Evolutionary conservation across 106 monocot species (phyloP).

Genomic region (Allium cepa): DNA sequence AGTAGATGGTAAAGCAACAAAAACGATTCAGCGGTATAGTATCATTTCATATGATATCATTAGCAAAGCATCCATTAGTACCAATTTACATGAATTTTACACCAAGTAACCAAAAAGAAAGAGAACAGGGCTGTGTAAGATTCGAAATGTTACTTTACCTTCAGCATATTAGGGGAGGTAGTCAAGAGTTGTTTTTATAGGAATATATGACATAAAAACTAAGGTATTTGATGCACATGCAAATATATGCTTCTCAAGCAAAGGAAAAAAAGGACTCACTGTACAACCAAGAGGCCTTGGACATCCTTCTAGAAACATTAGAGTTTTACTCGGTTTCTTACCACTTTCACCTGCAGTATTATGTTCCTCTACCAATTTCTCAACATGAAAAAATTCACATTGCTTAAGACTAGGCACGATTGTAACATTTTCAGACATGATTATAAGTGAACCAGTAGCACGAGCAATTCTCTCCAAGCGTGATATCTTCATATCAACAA

Average conservation of each 20-base stretch:
- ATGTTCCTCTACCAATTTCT: conserved; percentile 75
- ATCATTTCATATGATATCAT: too few relatives aligned
- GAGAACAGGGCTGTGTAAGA: too few relatives aligned
- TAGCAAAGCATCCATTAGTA: too few relatives aligned
- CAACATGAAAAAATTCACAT: conserved; percentile 73
- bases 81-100: too few relatives aligned
- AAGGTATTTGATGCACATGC: conserved; percentile 68
- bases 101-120: too few relatives aligned
- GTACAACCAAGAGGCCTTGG: conserved; percentile 88
- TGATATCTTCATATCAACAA: conserved; percentile 77
- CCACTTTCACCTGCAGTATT: conserved; percentile 39
- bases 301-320: conserved; percentile 90
- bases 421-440: conserved; percentile 37
- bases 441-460: conserved; percentile 73
- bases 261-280: conserved; percentile 31
- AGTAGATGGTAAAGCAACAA: too few relatives aligned
- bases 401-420: conserved; percentile 34
- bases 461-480: conserved; percentile 78
- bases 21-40: too few relatives aligned
- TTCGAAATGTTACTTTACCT: conserved; percentile 37
- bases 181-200: conserved; percentile 4
- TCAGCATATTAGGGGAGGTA: conserved; percentile 41
- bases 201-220: conserved; percentile 53
- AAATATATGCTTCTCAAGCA: conserved; percentile 40
- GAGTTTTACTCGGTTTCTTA: conserved; percentile 59